Percentiles rank a stretch among this genome's conserved stretches.
Evolutionary conservation across 345 rosid species (phyloP).

Genomic region (Cardamine occulta): DNA sequence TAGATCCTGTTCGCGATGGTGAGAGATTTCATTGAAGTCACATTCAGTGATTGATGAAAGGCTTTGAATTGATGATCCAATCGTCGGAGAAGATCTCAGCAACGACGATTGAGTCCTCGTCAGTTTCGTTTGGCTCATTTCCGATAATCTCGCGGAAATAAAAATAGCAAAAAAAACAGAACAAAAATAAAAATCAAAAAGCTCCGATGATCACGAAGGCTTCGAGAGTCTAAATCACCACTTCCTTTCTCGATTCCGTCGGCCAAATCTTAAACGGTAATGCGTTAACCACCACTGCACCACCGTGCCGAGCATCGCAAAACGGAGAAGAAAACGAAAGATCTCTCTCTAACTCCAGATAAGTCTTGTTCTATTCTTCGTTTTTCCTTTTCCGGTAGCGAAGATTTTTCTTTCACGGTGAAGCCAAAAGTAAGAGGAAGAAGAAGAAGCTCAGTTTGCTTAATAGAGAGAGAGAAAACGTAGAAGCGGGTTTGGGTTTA

Average conservation of each 20-base stretch:
- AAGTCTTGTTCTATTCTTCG: background rate
- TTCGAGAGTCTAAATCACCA: constrained; percentile 52
- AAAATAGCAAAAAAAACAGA: background rate
- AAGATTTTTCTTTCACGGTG: constrained; percentile 8
- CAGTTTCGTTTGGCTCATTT: constrained; percentile 65
- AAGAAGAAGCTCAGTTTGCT: constrained; percentile 14
- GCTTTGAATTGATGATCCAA: constrained; percentile 88
- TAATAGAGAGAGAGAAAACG: constrained; percentile 5
- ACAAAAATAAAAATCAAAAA: background rate
- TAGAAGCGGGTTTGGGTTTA: constrained; percentile 45
- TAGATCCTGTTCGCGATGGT: constrained; percentile 32
- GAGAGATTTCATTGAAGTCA: constrained; percentile 43
- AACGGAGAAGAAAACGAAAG: background rate
- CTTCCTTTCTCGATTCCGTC: constrained; percentile 38
- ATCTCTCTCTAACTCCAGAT: background rate
- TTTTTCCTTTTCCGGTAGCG: constrained; percentile 14
- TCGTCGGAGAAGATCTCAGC: constrained; percentile 79
- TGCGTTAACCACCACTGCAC: constrained; percentile 52
- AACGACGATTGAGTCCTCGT: constrained; percentile 84
- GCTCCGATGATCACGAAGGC: constrained; percentile 11
- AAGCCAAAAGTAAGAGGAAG: background rate
- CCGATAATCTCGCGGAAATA: constrained; percentile 18
- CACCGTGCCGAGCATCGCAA: constrained; percentile 34
- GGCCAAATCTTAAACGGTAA: constrained; percentile 53
- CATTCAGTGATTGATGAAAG: constrained; percentile 65